Base-by-base conservation (phyloP, 2,329 filamentous ascomycete genomes). In the Myriosclerotinia duriaeana region DNA sequence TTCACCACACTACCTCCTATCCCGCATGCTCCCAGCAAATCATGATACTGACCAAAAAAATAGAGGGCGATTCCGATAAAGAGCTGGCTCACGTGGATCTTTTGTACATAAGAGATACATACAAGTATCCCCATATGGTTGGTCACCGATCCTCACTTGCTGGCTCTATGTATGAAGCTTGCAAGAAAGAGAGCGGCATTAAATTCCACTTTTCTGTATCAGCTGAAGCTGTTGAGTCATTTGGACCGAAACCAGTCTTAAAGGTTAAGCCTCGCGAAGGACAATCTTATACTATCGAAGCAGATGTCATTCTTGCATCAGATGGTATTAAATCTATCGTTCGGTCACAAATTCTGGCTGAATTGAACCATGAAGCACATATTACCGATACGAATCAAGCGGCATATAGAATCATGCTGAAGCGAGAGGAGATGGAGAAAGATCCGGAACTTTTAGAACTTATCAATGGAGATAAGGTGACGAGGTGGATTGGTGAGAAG, bases 391-490 rank as follows among this genome's bases (percentile, higher is more conserved):
- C 90, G 0, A 86, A 89, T 5, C 89, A 93, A 78, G 90, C 91
- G 0, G 89, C 89, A 3, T 93, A 93, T 79, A 85, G 90, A 15
- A 91, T 93, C 77, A 89, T 93, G 85, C 82, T 93, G 22, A 85
- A 83, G 1, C 85, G 90, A 15, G 82, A 85, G 40, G 82, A 89
- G 67, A 89, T 93, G 85, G 78, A 82, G 66, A 71, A 84, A 30
- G 89, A 93, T 71, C 83, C 89, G 0, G 88, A 91, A 70, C 80
- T 67, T 36, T 12, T 67, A 11, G 82, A 78, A 34, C 82, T 93
- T 11, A 80, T 93, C 30, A 85, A 91, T 71, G 81, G 83, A 56
- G 85, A 91, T 72, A 81, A 83, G 60, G 89, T 89, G 6, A 88
- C 87, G 50, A 84, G 91, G 60, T 93, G 90, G 90, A 89, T 93